Evolutionary conservation across 352 stramenopile species (phyloP), one percentile per base, ranked within the genome.

Genomic region (Aphanomyces invadans): DNA sequence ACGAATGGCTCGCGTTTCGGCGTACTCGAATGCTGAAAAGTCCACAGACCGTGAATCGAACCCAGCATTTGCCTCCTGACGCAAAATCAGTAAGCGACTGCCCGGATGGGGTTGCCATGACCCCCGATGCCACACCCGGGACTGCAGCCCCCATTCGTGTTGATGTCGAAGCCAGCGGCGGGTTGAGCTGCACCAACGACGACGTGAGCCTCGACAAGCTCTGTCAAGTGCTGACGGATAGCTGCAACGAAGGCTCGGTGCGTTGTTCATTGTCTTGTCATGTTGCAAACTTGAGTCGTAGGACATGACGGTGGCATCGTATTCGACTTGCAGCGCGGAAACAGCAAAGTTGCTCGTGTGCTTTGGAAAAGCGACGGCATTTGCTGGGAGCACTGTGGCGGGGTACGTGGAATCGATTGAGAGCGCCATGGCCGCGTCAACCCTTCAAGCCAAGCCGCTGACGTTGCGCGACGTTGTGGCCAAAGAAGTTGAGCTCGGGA

Each of bases 361-460:
- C 17, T 93, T 93, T 68, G 84, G 84, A 2, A 82, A 82, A 54
- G 84, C 84, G 21, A 93, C 84, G 21, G 84, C 84, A 21, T 93
- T 93, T 61, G 84, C 84, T 10, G 84, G 75, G 4, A 89, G 79
- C 32, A 89, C 84, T 0, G 84, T 93, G 5, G 76, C 72, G 17
- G 82, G 75, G 1, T 93, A 93, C 69, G 81, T 93, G 29, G 78
- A 70, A 28, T 80, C 82, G 5, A 90, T 93, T 57, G 69, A 81
- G 23, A n/a, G 74, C 72, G 0, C 25, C 55, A 12, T 93, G 79
- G 78, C 70, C 79, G 1, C 36, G 2, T 19, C 31, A n/a, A n/a
- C n/a, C n/a, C n/a, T n/a, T n/a, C n/a, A n/a, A n/a, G n/a, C n/a
- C n/a, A n/a, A n/a, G n/a, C 72, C 85, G 23, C 70, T 77, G 46